phyloP scores from a whole-genome alignment of 352 stramenopile genomes.

The Phytophthora kernoviae region DNA sequence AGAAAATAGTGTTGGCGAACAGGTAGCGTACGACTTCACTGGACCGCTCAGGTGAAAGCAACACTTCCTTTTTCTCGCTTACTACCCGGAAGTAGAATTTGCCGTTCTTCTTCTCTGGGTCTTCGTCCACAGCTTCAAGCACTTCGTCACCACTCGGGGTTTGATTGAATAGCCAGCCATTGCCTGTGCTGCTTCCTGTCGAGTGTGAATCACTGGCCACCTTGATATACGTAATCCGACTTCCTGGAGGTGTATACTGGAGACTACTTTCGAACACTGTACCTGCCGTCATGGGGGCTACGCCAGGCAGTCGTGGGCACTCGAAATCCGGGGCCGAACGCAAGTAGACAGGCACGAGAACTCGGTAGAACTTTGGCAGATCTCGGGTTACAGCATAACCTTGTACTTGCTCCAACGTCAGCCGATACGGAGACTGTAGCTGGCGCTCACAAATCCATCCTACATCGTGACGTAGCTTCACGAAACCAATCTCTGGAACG shows the following conservation, averaged over 20 bases:
- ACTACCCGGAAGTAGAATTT: conserved; percentile 86
- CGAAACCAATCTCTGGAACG: conserved; percentile 59
- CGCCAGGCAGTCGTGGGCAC: conserved; percentile 69
- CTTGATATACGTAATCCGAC: conserved; percentile 83
- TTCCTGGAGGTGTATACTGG: conserved; percentile 79
- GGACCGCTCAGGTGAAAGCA: conserved; percentile 72
- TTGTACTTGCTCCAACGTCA: conserved; percentile 73
- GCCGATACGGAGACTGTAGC: conserved; percentile 45
- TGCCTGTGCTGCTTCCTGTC: conserved; percentile 38
- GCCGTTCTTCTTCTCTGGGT: conserved; percentile 79
- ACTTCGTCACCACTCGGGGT: conserved; percentile 70
- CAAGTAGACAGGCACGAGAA: conserved; percentile 68
- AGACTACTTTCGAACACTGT: conserved; percentile 83
- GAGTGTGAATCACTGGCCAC: conserved; percentile 57
- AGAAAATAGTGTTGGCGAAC: conserved; percentile 73
- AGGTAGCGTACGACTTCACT: conserved; percentile 70
- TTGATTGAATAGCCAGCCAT: conserved; percentile 75
- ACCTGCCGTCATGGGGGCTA: conserved; percentile 60
- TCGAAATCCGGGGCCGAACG: conserved; percentile 80
- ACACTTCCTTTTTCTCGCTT: conserved; percentile 69
- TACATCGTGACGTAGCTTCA: conserved; percentile 83
- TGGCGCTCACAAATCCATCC: conserved; percentile 82
- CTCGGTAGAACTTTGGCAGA: conserved; percentile 77
- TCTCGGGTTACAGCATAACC: conserved; percentile 72
- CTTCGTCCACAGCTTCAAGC: conserved; percentile 71